Evolutionary conservation across 495 filamentous ascomycete species (phyloP).

Genomic region (Daldinia caldariorum): DNA sequence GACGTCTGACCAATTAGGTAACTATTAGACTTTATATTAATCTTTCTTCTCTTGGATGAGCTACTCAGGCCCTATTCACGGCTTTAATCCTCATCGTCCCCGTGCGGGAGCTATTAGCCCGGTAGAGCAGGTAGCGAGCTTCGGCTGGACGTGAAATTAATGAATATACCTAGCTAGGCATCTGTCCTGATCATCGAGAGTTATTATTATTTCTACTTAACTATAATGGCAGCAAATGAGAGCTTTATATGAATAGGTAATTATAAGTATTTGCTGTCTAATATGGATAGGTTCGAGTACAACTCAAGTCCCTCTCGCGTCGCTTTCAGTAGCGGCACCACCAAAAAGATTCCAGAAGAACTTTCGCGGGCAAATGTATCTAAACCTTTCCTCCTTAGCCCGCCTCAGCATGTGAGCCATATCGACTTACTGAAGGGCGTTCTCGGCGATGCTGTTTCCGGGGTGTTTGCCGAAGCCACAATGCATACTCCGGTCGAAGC

Average conservation of each 20-base stretch:
- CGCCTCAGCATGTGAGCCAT: slow-evolving; percentile 64
- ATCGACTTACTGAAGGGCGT: slow-evolving; percentile 61
- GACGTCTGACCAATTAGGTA: no score
- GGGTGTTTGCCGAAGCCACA: slow-evolving; percentile 69
- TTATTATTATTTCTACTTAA: no score
- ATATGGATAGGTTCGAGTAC: slow-evolving; percentile 73
- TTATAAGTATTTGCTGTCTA: no score
- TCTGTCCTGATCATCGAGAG: not conserved
- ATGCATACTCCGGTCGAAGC: slow-evolving; percentile 79
- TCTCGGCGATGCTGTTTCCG: slow-evolving; percentile 61
- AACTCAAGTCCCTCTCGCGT: slow-evolving; percentile 67
- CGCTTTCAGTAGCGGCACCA: slow-evolving; percentile 69
- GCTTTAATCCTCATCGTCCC: no score
- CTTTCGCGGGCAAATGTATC: slow-evolving; percentile 64
- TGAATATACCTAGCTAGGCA: slow-evolving; percentile 1
- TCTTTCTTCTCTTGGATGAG: not conserved
- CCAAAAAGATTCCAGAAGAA: slow-evolving; percentile 69
- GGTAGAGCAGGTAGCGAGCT: slow-evolving; percentile 11
- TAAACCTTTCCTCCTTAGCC: slow-evolving; percentile 67
- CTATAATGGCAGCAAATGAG: not conserved
- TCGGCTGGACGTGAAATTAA: not conserved
- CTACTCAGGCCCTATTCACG: no score
- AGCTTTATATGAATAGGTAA: not conserved
- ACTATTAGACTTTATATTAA: no score
- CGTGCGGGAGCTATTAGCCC: slow-evolving; percentile 26